Conservation (phyloP, 2,329 filamentous ascomycete genomes). For the Aspergillus pseudoterreus region DNA sequence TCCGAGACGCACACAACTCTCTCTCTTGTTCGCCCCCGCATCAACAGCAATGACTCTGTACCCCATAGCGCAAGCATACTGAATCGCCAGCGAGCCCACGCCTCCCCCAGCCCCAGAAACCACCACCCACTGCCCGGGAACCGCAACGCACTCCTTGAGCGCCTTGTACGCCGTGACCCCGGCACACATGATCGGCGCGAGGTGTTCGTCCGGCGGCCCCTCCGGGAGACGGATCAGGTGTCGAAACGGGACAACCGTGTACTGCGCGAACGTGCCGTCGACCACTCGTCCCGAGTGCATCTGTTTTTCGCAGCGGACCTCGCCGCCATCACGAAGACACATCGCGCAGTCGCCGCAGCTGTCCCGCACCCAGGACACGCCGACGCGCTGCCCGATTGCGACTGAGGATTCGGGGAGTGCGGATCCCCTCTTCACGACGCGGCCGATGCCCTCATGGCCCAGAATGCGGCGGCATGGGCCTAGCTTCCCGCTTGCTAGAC, state of each 20-base stretch:
- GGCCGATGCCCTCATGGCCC: constrained; percentile 47
- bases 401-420: constrained; percentile 9
- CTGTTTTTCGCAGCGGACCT: constrained; percentile 15
- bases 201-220: constrained; percentile 13
- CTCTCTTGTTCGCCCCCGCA: constrained; percentile 73
- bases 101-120: constrained; percentile 46
- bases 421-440: constrained; percentile 35
- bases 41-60: constrained; percentile 77
- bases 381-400: constrained; percentile 22
- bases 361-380: constrained; percentile 17
- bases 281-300: constrained; percentile 14
- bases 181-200: constrained; percentile 20
- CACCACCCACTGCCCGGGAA: constrained; percentile 23
- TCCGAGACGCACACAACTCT: constrained; percentile 64
- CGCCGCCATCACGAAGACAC: constrained; percentile 13
- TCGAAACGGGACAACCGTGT: constrained; percentile 14
- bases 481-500: constrained; percentile 4
- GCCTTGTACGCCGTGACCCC: constrained; percentile 22
- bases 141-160: constrained; percentile 5
- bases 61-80: constrained; percentile 91
- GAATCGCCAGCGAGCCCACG: constrained; percentile 72
- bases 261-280: constrained; percentile 19
- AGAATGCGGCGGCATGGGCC: constrained; percentile 3
- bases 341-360: constrained; percentile 18
- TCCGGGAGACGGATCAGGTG: constrained; percentile 18